These are phyloP conservation scores for Gleditsia sinensis DNA, from an alignment of 306 rosid genomes.

Conservation along the genomic window DNA sequence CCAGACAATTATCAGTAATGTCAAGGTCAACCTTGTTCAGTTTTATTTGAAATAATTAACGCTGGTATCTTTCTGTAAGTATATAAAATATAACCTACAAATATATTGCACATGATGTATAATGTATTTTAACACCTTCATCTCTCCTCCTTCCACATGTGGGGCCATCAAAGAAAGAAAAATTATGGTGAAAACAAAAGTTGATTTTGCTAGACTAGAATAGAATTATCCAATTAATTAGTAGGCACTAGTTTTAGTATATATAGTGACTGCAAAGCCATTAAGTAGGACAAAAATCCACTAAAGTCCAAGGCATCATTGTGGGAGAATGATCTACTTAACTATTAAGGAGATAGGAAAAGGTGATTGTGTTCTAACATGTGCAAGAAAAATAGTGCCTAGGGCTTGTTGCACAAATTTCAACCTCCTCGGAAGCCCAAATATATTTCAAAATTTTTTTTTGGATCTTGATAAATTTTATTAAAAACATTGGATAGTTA, in stretches of 20 bases:
- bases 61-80: slow-evolving; percentile 3
- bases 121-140: slow-evolving; percentile 17
- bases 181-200: neutral
- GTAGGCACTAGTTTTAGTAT: neutral
- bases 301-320: neutral
- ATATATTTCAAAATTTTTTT: neutral
- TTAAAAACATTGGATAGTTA: too few species aligned
- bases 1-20: slow-evolving; percentile 85
- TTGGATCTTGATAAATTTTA: neutral
- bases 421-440: neutral
- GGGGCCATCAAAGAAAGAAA: neutral
- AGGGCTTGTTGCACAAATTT: too few species aligned
- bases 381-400: neutral
- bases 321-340: neutral
- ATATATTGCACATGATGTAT: neutral
- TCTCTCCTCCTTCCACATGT: neutral
- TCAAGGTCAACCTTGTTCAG: slow-evolving; percentile 65
- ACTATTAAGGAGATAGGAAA: neutral
- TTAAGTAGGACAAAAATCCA: neutral
- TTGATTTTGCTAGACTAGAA: too few species aligned
- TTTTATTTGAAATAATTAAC: slow-evolving; percentile 22
- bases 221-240: too few species aligned
- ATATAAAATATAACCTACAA: neutral
- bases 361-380: neutral
- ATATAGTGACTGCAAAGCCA: neutral